These are phyloP conservation scores for Coemansia sp. DNA, from an alignment of 371 early-diverging fungal species.

Conservation along the genomic window DNA sequence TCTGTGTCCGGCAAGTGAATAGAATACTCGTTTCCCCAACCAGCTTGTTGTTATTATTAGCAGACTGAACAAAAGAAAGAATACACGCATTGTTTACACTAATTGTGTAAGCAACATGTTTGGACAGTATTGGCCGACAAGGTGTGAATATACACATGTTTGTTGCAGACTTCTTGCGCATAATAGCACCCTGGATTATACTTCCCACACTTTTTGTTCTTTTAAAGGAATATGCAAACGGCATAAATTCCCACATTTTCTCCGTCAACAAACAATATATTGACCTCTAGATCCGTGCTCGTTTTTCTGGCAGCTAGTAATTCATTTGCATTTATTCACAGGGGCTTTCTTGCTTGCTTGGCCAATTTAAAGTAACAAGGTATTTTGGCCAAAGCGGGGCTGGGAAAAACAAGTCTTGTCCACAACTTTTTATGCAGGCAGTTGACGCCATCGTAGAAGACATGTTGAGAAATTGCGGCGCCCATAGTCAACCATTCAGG, in stretches of 20 bases:
- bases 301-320: neutral
- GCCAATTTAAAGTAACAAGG: neutral
- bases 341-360: neutral
- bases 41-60: neutral
- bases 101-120: conserved; percentile 1
- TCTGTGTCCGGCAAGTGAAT: neutral
- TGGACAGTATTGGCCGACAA: conserved; percentile 2
- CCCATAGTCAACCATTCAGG: neutral
- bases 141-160: conserved; percentile 1
- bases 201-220: neutral
- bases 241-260: neutral
- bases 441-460: neutral
- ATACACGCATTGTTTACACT: neutral
- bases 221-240: neutral
- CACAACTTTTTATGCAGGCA: neutral
- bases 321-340: conserved; percentile 1
- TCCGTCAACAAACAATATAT: neutral
- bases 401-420: neutral
- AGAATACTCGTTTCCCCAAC: neutral
- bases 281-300: neutral
- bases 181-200: neutral
- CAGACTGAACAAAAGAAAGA: neutral
- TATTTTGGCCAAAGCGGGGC: neutral
- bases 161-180: neutral
- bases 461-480: conserved; percentile 1